Conservation (phyloP, 2,329 filamentous ascomycete species). For the Reticulascus tulasneorum region DNA sequence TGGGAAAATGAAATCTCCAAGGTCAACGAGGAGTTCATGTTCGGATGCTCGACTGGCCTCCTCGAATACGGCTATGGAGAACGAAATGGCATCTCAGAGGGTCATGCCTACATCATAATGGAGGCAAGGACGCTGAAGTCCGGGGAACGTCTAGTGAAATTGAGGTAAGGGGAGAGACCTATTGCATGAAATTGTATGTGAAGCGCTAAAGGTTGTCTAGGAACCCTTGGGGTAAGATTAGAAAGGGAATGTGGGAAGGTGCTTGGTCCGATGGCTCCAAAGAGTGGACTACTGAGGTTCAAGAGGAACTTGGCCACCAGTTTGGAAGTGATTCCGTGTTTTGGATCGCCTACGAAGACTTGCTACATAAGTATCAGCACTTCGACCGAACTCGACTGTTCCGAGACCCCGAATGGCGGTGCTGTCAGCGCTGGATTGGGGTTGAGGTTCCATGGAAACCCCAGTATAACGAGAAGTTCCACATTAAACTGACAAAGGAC, state of each 20-base stretch:
- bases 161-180: constrained; percentile 28
- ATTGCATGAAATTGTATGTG: background rate
- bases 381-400: constrained; percentile 62
- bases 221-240: constrained; percentile 57
- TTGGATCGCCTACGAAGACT: constrained; percentile 60
- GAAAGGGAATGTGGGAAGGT: constrained; percentile 57
- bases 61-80: constrained; percentile 60
- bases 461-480: constrained; percentile 59
- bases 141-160: constrained; percentile 53
- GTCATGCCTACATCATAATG: constrained; percentile 59
- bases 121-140: constrained; percentile 49
- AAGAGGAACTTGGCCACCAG: constrained; percentile 53
- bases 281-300: constrained; percentile 57
- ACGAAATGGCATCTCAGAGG: constrained; percentile 54
- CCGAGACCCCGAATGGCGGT: constrained; percentile 53
- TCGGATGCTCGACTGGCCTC: constrained; percentile 64
- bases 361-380: constrained; percentile 58
- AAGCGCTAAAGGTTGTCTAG: constrained; percentile 21
- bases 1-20: constrained; percentile 78
- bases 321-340: constrained; percentile 62
- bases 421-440: constrained; percentile 57
- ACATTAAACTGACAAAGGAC: constrained; percentile 50
- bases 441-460: constrained; percentile 59
- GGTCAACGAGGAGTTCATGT: constrained; percentile 76
- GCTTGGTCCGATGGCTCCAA: constrained; percentile 57